Conservation (phyloP, 768 basidiomycete genomes). For the Gloeophyllum trabeum region DNA sequence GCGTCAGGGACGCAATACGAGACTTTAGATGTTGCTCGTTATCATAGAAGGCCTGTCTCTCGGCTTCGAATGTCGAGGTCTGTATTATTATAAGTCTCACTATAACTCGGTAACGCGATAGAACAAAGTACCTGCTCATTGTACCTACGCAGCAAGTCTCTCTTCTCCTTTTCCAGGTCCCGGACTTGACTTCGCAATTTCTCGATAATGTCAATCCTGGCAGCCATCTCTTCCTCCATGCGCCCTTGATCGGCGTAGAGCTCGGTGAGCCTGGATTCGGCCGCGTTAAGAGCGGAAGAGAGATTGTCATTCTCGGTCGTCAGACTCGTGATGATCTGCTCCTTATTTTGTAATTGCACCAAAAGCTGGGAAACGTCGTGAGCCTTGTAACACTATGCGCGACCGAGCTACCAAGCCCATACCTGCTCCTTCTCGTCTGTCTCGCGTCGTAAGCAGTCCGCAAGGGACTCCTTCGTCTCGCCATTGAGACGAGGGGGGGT, state of each 20-base stretch:
- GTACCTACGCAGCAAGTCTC: constrained; percentile 72
- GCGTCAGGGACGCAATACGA: constrained; percentile 71
- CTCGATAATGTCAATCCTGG: constrained; percentile 73
- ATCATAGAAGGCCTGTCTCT: constrained; percentile 87
- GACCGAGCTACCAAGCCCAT: constrained; percentile 10
- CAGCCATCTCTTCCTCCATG: constrained; percentile 72
- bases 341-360: constrained; percentile 69
- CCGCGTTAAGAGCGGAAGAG: constrained; percentile 49
- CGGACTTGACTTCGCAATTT: constrained; percentile 73
- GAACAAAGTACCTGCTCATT: constrained; percentile 64
- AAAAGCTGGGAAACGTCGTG: constrained; percentile 42
- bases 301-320: constrained; percentile 55
- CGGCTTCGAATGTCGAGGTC: constrained; percentile 85
- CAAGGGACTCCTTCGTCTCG: constrained; percentile 45
- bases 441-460: constrained; percentile 59
- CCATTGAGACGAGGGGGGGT: constrained; percentile 25
- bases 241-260: constrained; percentile 74
- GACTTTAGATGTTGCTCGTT: constrained; percentile 91
- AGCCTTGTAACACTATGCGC: constrained; percentile 2
- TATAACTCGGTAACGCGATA: constrained; percentile 5
- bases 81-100: constrained; percentile 20
- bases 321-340: constrained; percentile 51
- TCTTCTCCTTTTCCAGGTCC: constrained; percentile 82
- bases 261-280: constrained; percentile 67
- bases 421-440: constrained; percentile 79